Base-by-base conservation (phyloP, 352 stramenopile species). In the Phytophthora nicotianae region DNA sequence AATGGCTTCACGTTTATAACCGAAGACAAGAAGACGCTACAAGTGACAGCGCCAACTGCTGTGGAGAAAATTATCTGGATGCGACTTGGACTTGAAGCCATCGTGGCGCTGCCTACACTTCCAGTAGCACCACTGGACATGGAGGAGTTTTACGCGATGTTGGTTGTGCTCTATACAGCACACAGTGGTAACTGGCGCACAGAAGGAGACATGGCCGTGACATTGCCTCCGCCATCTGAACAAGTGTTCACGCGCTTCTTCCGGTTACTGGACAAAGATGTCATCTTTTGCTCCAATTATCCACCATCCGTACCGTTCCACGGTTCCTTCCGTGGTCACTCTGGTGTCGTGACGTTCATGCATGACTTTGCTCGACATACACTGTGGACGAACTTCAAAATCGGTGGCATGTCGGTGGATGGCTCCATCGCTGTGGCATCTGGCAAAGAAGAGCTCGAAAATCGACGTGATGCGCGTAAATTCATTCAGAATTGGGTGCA, bases 401-500 rank as follows among this genome's bases (percentile, higher is more conserved):
- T 96, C 32, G 87, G 70, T 10, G 87, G 87, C 0, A 72, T 96
- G 41, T 90, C 77, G 0, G 82, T 94, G n/a, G 87, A 96, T 74
- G 85, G 86, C 23, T 87, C 81, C 5, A 88, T 96, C 11, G 87
- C 87, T 9, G 87, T 96, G 19, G 87, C 87, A 19, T 92, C 81
- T 0, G 87, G 87, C 8, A 92, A 94, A 42, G 87, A 96, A 49
- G 85, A 96, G 58, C 79, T 96, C 16, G 87, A 93, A 53, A 96
- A 96, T 71, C 86, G 87, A 37, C 79, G 82, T 38, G 87, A 96
- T 35, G 80, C 75, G 0, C 81, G 87, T 32, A 90, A 89, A 48
- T 96, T 96, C 41, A 83, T 94, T 38, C 87, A 96, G 58, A 96
- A 96, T 50, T 96, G 87, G 87, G 86, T 96, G 29, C 87, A 96